Base-by-base conservation (phyloP, 2,329 filamentous ascomycete species). In the Penicillium paneum region DNA sequence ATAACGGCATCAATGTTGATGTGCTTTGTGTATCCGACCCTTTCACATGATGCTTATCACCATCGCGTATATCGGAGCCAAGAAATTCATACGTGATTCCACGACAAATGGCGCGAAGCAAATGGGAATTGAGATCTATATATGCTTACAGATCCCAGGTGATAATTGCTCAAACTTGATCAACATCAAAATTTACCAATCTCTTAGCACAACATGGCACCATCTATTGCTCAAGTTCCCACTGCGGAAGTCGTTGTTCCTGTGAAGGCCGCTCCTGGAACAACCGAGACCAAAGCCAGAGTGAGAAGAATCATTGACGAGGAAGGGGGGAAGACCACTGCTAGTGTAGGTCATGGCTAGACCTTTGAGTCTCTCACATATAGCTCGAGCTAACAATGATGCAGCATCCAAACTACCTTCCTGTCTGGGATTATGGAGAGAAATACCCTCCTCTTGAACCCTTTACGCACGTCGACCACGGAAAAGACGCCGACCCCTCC, bases 391-490 rank as follows among this genome's bases (percentile, higher is more conserved):
- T 13, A 34, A 51, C 7, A 43, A 19, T 19, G 13, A 24, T 38
- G 3, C 29, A 67, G 64, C 67, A 66, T 42, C 65, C 64, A 15
- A 39, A 63, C 13, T 67, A 68, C 42, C 63, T 68, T 2, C 66
- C 66, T 3, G 53, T 49, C 13, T 67, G 57, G 52, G 62, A 68
- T 29, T 44, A 64, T 48, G 46, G 48, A 28, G 58, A 67, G 35
- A 64, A 67, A 71, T 76, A 73, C 50, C 67, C 71, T 1, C 69
- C 72, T 15, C 73, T 73, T 0, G 67, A 75, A 55, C 71, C 70
- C 1, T 78, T 78, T 54, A 70, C 71, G 11, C 75, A 77, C 52
- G 52, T 64, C 21, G 76, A 78, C 34, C 71, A 70, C 34, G 76
- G 76, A 15, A 66, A 72, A 29, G 54, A 69, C 43, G 77, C 76